Percentiles rank a stretch among this genome's conserved stretches.
phyloP scores from a whole-genome alignment of 1,284 basidiomycete species.

The Athelia sp. region DNA sequence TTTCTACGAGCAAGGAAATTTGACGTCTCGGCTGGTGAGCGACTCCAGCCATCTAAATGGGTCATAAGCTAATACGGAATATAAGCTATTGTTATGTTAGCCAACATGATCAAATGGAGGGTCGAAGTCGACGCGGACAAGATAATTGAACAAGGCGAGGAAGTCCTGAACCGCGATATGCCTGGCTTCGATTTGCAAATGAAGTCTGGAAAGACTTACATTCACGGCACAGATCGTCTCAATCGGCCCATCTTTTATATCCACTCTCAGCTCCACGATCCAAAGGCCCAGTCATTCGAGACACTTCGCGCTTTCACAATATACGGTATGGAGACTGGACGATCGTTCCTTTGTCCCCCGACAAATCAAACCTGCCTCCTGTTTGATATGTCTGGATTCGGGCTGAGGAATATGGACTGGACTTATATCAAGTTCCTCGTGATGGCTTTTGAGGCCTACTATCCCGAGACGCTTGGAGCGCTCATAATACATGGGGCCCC shows the following conservation, averaged over 20 bases:
- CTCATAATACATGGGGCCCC: background rate
- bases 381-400: background rate
- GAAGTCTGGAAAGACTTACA: background rate
- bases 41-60: too few relatives aligned
- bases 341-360: background rate
- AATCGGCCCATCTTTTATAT: background rate
- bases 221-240: background rate
- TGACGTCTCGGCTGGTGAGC: background rate
- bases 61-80: too few relatives aligned
- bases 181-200: background rate
- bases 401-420: slow-evolving; percentile 1
- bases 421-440: background rate
- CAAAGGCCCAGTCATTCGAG: background rate
- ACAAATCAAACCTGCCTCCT: background rate
- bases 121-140: background rate
- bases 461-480: background rate
- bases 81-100: background rate
- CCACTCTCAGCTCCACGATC: background rate
- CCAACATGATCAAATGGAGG: background rate
- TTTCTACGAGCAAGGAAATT: background rate
- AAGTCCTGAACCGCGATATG: background rate
- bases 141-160: background rate
- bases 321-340: background rate
- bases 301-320: background rate
- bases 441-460: background rate